phyloP scores from a whole-genome alignment of 2,329 filamentous ascomycete genomes.

The Sporothrix sp. region DNA sequence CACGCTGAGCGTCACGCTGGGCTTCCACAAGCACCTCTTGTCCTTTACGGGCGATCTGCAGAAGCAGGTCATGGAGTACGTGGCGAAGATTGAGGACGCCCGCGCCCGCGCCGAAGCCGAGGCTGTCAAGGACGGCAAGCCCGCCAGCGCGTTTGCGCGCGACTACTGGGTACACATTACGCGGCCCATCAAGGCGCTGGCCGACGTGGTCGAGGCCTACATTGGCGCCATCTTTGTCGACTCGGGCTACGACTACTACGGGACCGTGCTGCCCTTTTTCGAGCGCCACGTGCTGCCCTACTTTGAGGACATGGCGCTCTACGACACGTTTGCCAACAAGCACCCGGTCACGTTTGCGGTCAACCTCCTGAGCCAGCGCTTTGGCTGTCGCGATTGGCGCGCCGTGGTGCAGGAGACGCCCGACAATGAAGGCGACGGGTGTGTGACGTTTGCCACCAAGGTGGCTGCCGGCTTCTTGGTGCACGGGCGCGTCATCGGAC shows the following conservation, averaged over 20 bases:
- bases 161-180: conserved; percentile 61
- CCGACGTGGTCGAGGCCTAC: conserved; percentile 83
- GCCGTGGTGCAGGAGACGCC: conserved; percentile 43
- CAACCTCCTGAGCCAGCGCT: conserved; percentile 51
- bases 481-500: conserved; percentile 58
- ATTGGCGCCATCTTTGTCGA: conserved; percentile 89
- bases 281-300: conserved; percentile 60
- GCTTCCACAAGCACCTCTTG: conserved; percentile 65
- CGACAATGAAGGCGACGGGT: conserved; percentile 25
- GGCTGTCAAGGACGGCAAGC: conserved; percentile 26
- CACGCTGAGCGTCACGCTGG: conserved; percentile 66
- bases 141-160: conserved; percentile 33
- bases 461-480: conserved; percentile 67
- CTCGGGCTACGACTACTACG: conserved; percentile 70
- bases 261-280: conserved; percentile 68
- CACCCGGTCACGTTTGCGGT: conserved; percentile 72
- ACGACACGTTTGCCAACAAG: conserved; percentile 77
- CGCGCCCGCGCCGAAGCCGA: conserved; percentile 27
- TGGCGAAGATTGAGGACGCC: conserved; percentile 42
- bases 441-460: conserved; percentile 22
- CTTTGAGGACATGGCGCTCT: conserved; percentile 78
- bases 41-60: conserved; percentile 38
- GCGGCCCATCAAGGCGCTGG: conserved; percentile 62
- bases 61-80: conserved; percentile 43
- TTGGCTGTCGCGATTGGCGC: conserved; percentile 54